These are phyloP conservation scores for Hyaloraphidium curvatum DNA, from an alignment of 192 early-diverging fungal genomes.

Conservation along the genomic window DNA sequence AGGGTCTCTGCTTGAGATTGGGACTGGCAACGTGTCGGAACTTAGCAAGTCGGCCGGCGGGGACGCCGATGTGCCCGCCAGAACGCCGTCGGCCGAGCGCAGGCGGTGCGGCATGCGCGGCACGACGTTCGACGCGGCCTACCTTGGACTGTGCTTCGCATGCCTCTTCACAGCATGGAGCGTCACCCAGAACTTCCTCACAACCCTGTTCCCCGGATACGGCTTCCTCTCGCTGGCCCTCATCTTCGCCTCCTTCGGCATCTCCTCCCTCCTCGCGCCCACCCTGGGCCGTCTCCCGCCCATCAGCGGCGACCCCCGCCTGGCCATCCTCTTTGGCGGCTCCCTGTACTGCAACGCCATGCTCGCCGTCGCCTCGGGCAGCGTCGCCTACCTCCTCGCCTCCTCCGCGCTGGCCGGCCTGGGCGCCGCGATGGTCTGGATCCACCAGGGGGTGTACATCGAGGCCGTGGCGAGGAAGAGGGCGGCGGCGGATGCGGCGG, in stretches of 20 bases:
- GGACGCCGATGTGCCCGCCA: too few relatives aligned
- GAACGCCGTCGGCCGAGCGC: too few relatives aligned
- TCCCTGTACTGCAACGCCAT: not conserved
- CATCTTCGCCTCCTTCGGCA: not conserved
- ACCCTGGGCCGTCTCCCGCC: not conserved
- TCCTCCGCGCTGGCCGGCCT: not conserved
- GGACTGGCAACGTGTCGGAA: too few relatives aligned
- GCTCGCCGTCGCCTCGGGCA: not conserved
- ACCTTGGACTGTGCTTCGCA: too few relatives aligned
- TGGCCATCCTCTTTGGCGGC: not conserved
- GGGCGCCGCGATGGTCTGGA: not conserved
- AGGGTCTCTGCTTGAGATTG: too few relatives aligned
- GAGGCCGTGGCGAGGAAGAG: slow-evolving; percentile 1
- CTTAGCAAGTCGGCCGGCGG: too few relatives aligned
- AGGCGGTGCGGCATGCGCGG: too few relatives aligned
- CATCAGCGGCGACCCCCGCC: not conserved
- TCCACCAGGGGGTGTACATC: not conserved
- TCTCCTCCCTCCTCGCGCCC: not conserved
- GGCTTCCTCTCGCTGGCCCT: not conserved
- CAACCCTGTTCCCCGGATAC: not conserved
- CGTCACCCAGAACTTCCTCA: not conserved
- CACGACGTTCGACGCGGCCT: too few relatives aligned
- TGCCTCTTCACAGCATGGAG: too few relatives aligned
- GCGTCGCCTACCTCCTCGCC: not conserved
- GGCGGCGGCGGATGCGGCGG: too few relatives aligned